Evolutionary conservation across 768 basidiomycete species (phyloP), one percentile per base, ranked within the genome.

Genomic region (Naganishia kalamii): DNA sequence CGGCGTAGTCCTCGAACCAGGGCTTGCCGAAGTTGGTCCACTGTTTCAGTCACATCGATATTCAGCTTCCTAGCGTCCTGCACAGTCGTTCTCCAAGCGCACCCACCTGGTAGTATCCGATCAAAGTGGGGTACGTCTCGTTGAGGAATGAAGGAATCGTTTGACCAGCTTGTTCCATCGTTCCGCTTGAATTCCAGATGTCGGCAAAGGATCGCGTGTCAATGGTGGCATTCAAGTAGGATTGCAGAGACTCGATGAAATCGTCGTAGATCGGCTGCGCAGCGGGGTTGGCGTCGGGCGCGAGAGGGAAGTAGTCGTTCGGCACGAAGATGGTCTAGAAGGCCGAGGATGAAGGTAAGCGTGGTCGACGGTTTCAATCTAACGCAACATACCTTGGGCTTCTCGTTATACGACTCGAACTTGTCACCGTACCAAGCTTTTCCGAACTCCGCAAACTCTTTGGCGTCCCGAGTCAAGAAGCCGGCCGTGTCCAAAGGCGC

Each of bases 341-440:
- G 30, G 1, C 10, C 8, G 19, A 21, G 10, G 19, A 8, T 32
- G 30, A 10, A 30, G 2, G 35, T 60, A 13, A 51, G 30, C 30
- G 4, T 8, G 17, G 23, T 27, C 32, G 37, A 25, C 11, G 3
- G 48, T 29, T 27, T 37, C 11, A 35, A 21, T 17, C 33, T 10
- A 10, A 32, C 46, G 25, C 63, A 41, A 43, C 67, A 37, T 50
- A 69, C 66, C 62, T 69, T 72, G 17, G 74, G 74, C 49, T 67
- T 66, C 19, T 30, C 12, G 4, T 64, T 63, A 60, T 64, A 72
- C 37, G 52, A 63, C 37, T 66, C 50, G 69, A 73, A 73, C 29
- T 48, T 47, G 47, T 66, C 66, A 13, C 71, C 74, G 44, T 74
- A 75, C 71, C 68, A 73, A 12, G 63, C 72, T 57, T 70, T 70